These are phyloP conservation scores for Curvularia hawaiiensis DNA, from an alignment of 2,329 filamentous ascomycete genomes.

Conservation along the genomic window DNA sequence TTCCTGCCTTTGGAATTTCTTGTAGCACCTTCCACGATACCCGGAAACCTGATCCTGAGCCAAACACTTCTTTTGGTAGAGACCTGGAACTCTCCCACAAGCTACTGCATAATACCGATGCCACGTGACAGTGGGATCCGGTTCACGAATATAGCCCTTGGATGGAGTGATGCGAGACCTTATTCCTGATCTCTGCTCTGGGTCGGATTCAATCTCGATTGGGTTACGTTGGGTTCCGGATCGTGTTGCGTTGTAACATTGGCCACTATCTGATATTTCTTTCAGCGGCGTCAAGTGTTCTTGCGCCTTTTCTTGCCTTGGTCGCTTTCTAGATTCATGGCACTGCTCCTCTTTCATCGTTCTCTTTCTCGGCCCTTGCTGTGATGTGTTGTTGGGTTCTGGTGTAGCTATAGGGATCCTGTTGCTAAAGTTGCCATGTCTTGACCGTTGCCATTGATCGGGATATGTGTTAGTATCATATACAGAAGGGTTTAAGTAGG, in stretches of 20 bases:
- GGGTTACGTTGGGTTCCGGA: slow-evolving; percentile 21
- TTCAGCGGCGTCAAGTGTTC: neutral
- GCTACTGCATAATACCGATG: slow-evolving; percentile 65
- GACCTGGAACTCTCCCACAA: slow-evolving; percentile 60
- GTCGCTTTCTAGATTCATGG: neutral
- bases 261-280: neutral
- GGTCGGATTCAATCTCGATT: slow-evolving; percentile 22
- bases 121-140: slow-evolving; percentile 44
- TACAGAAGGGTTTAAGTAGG: neutral
- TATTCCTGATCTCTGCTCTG: slow-evolving; percentile 8
- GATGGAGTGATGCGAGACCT: neutral
- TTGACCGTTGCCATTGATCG: neutral
- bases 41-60: slow-evolving; percentile 74
- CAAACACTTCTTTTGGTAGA: slow-evolving; percentile 69
- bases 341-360: slow-evolving; percentile 3
- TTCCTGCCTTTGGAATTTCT: slow-evolving; percentile 52
- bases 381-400: neutral
- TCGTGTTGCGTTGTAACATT: neutral
- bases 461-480: neutral
- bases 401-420: slow-evolving; percentile 1
- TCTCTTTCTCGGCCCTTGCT: slow-evolving; percentile 17
- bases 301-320: neutral
- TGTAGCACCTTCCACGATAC: slow-evolving; percentile 61
- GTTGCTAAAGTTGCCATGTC: slow-evolving; percentile 1
- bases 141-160: slow-evolving; percentile 70